phyloP scores from a whole-genome alignment of 73 alveolate genomes.

The Loxodes magnus region DNA sequence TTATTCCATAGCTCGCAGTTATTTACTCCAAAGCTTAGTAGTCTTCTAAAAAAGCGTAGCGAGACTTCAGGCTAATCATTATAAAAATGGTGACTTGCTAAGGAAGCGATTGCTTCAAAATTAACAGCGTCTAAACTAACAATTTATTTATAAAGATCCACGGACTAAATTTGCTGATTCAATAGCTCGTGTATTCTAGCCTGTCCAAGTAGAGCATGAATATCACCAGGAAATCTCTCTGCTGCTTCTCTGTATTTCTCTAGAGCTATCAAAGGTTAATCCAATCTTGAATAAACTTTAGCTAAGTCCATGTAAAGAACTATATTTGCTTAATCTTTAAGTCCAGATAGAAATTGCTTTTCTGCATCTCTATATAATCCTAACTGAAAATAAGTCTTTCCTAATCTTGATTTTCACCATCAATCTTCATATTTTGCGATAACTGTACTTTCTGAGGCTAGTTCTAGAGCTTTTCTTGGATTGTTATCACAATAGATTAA shows the following conservation, averaged over 20 bases:
- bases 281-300: conserved; percentile 77
- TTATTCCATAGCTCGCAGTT: conserved; percentile 97
- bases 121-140: conserved; percentile 72
- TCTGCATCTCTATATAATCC: conserved; percentile 98
- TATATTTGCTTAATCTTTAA: conserved; percentile 80
- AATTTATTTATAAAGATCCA: conserved; percentile 67
- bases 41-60: conserved; percentile 83
- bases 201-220: conserved; percentile 57
- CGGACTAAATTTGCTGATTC: conserved; percentile 70
- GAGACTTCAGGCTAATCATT: conserved; percentile 99
- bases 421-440: conserved; percentile 83
- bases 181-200: conserved; percentile 90
- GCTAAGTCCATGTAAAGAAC: conserved; percentile 77
- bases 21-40: conserved; percentile 91
- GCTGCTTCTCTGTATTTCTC: conserved; percentile 57
- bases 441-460: conserved; percentile 90
- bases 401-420: conserved; percentile 99
- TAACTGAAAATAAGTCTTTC: conserved; percentile 90
- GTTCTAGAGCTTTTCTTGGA: conserved; percentile 89
- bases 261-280: conserved; percentile 90
- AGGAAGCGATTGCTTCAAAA: conserved; percentile 96
- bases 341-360: conserved; percentile 84
- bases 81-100: conserved; percentile 96
- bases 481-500: conserved; percentile 89
- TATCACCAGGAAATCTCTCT: conserved; percentile 71